Evolutionary conservation across 495 filamentous ascomycete genomes (phyloP).

Genomic region (Penicillium pulvis): DNA sequence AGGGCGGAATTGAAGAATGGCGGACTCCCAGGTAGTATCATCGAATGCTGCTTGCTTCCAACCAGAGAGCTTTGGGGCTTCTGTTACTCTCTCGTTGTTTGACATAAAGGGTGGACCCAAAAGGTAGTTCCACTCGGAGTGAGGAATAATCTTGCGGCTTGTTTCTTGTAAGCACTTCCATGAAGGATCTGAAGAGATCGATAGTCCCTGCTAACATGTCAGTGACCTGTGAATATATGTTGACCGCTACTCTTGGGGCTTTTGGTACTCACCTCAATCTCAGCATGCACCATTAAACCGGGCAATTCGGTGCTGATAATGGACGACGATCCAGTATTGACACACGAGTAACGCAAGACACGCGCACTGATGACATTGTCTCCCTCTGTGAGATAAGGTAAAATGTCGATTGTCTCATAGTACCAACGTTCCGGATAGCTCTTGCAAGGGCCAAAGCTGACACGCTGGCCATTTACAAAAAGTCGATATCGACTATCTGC

Average conservation of each 20-base stretch:
- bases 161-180: constrained; percentile 27
- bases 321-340: constrained; percentile 21
- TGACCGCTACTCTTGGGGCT: background rate
- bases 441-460: constrained; percentile 32
- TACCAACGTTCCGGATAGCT: constrained; percentile 26
- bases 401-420: constrained; percentile 32
- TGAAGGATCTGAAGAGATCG: constrained; percentile 17
- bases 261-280: constrained; percentile 9
- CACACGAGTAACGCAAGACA: constrained; percentile 27
- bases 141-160: constrained; percentile 14
- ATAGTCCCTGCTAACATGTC: constrained; percentile 11
- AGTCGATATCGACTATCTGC: constrained; percentile 35
- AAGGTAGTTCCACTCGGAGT: constrained; percentile 26
- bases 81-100: constrained; percentile 25
- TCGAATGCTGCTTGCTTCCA: constrained; percentile 22
- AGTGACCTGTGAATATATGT: background rate
- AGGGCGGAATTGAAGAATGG: constrained; percentile 15
- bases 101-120: constrained; percentile 30
- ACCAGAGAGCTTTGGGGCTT: constrained; percentile 9
- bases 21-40: constrained; percentile 21
- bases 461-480: constrained; percentile 25
- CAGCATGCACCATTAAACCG: constrained; percentile 24
- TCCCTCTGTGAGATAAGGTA: constrained; percentile 18
- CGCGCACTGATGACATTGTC: constrained; percentile 26
- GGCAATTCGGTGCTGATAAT: constrained; percentile 24